Percentiles rank a stretch among this genome's conserved stretches.
Evolutionary conservation across 495 filamentous ascomycete genomes (phyloP).

Genomic region (Hyaloscypha variabilis): DNA sequence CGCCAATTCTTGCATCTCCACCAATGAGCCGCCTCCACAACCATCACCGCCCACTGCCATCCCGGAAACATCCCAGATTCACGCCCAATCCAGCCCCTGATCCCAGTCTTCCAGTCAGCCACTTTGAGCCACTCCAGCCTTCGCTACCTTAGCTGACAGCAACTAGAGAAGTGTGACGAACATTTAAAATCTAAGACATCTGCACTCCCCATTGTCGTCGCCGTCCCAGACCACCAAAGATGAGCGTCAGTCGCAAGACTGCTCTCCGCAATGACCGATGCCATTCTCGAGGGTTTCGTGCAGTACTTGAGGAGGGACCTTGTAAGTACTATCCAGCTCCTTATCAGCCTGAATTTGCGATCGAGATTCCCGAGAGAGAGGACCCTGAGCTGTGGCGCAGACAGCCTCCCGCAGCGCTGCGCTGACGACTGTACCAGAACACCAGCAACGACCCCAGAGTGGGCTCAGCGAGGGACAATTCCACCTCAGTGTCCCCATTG

Average conservation of each 20-base stretch:
- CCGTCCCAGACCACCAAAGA: neutral
- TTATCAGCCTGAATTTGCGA: neutral
- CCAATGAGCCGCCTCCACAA: neutral
- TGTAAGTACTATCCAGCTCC: neutral
- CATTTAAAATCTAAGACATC: slow-evolving; percentile 4
- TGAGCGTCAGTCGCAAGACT: neutral
- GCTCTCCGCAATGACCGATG: neutral
- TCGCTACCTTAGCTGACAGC: neutral
- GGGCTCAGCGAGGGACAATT: slow-evolving; percentile 31
- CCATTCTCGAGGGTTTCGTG: neutral
- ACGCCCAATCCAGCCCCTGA: neutral
- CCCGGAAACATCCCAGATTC: neutral
- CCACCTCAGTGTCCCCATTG: slow-evolving; percentile 23
- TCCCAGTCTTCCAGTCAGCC: neutral
- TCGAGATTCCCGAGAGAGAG: neutral
- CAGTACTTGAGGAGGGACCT: neutral
- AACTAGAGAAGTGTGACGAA: neutral
- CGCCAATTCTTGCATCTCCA: neutral
- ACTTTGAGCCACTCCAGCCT: neutral
- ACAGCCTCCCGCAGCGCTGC: neutral
- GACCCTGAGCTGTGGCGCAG: neutral
- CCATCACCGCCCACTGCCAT: neutral
- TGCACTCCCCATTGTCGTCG: neutral
- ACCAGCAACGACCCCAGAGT: slow-evolving; percentile 28
- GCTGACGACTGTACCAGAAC: slow-evolving; percentile 1